Evolutionary conservation across 768 basidiomycete species (phyloP).

Genomic region (Sporobolomyces roseus): DNA sequence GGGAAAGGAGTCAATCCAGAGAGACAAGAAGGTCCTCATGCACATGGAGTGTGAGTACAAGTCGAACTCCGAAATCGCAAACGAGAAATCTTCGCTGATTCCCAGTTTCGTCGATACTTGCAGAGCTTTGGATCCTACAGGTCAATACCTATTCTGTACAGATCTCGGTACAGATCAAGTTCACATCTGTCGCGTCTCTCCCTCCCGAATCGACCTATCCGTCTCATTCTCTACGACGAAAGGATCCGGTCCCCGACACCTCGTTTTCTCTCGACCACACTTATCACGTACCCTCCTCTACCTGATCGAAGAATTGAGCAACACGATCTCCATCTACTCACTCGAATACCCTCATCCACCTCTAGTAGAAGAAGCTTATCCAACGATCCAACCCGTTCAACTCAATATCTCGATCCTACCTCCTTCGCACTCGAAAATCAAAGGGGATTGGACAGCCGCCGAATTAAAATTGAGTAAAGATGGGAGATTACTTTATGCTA

Average conservation of each 20-base stretch:
- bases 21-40: conserved; percentile 35
- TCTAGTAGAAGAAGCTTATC: too few relatives aligned
- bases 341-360: conserved; percentile 5
- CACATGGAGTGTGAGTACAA: conserved; percentile 28
- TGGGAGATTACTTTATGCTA: conserved; percentile 21
- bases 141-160: conserved; percentile 19
- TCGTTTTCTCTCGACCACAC: conserved; percentile 17
- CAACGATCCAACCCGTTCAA: conserved; percentile 17
- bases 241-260: conserved; percentile 32
- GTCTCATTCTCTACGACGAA: conserved; percentile 12
- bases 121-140: conserved; percentile 32
- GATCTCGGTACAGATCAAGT: conserved; percentile 37
- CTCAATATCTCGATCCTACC: conserved; percentile 25
- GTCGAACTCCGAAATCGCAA: neutral
- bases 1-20: conserved; percentile 30
- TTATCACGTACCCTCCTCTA: conserved; percentile 16
- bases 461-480: conserved; percentile 20
- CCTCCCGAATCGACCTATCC: neutral
- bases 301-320: conserved; percentile 32
- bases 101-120: neutral
- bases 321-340: conserved; percentile 25
- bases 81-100: neutral
- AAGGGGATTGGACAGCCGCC: conserved; percentile 32
- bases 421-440: neutral
- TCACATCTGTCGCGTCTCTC: conserved; percentile 1